Conservation (phyloP, 106 monocot genomes). For the Ottelia alismoides region DNA sequence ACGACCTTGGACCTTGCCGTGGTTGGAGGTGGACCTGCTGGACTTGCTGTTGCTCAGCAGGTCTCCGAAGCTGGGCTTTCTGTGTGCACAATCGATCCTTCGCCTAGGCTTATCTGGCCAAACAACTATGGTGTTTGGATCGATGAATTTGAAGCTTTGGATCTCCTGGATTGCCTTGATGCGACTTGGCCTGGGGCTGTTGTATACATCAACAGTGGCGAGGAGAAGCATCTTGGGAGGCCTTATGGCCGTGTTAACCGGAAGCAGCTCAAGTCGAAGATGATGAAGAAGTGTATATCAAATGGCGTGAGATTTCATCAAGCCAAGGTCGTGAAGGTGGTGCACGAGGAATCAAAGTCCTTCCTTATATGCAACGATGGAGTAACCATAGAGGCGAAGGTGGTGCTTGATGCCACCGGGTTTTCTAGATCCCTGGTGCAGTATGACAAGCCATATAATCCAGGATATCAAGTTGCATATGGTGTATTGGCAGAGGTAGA, state of each 20-base stretch:
- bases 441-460: constrained; percentile 84
- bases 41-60: constrained; percentile 80
- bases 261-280: constrained; percentile 70
- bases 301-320: constrained; percentile 77
- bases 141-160: constrained; percentile 85
- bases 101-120: constrained; percentile 76
- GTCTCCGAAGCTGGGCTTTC: constrained; percentile 78
- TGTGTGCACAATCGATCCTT: constrained; percentile 82
- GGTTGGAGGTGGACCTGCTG: constrained; percentile 83
- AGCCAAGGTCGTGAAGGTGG: constrained; percentile 66
- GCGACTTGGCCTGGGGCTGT: constrained; percentile 62
- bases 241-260: constrained; percentile 79
- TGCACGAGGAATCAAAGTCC: constrained; percentile 56
- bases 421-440: constrained; percentile 79
- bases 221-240: constrained; percentile 37
- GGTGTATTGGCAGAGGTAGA: constrained; percentile 94
- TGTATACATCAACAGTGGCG: constrained; percentile 37
- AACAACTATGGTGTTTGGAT: constrained; percentile 99
- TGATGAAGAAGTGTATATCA: constrained; percentile 60
- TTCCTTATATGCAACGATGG: constrained; percentile 68
- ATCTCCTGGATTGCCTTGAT: constrained; percentile 74
- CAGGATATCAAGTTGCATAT: constrained; percentile 95
- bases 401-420: constrained; percentile 93
- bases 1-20: constrained; percentile 58
- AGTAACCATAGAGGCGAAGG: constrained; percentile 34